Conservation (phyloP, 192 early-diverging fungal species). For the Backusella morwellensis region DNA sequence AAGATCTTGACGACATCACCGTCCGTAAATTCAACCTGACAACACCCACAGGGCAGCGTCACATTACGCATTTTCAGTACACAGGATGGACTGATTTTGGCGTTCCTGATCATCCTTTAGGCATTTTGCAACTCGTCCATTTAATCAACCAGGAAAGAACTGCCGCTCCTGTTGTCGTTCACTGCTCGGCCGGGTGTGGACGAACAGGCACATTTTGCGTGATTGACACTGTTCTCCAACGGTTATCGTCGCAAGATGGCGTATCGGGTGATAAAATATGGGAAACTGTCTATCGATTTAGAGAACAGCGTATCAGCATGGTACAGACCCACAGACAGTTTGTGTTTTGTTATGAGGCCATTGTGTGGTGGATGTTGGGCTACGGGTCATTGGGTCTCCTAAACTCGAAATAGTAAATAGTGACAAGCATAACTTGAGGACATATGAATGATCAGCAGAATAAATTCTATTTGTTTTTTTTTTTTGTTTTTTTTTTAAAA, state of each 20-base stretch:
- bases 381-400: not conserved
- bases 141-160: constrained; percentile 18
- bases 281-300: constrained; percentile 58
- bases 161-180: constrained; percentile 39
- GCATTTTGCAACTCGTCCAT: constrained; percentile 47
- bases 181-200: constrained; percentile 58
- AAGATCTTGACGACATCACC: not conserved
- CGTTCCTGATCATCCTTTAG: constrained; percentile 51
- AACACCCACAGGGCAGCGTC: not conserved
- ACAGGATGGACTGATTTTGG: constrained; percentile 68
- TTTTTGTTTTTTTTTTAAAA: no score
- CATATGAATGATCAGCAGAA: no score
- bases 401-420: no score
- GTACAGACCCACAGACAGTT: constrained; percentile 84
- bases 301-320: constrained; percentile 78
- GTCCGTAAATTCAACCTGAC: constrained; percentile 39
- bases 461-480: no score
- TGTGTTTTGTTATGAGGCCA: constrained; percentile 81
- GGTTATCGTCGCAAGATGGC: constrained; percentile 10
- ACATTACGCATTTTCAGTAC: constrained; percentile 57
- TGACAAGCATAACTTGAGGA: not conserved
- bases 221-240: constrained; percentile 44
- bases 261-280: constrained; percentile 56
- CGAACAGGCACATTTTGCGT: constrained; percentile 54
- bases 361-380: constrained; percentile 50